Evolutionary conservation across 805 yeast genomes (phyloP).

Genomic region (Nakazawaea anatomiae): DNA sequence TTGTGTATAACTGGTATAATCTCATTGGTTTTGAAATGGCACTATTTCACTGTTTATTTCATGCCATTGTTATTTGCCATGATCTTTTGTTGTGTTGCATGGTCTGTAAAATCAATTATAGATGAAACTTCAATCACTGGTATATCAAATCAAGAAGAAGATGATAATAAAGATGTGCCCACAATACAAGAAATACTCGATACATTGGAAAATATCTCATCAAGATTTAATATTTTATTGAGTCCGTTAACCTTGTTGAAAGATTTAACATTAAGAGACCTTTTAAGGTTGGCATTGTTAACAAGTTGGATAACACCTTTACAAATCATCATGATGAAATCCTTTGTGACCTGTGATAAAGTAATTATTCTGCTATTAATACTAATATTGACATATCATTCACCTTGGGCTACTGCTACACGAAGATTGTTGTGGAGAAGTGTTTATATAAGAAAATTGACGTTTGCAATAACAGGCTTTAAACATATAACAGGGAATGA

Average conservation of each 20-base stretch:
- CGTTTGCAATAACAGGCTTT: constrained; percentile 36
- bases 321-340: constrained; percentile 30
- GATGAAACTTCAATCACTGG: constrained; percentile 27
- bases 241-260: constrained; percentile 26
- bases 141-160: not conserved
- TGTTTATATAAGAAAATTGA: constrained; percentile 31
- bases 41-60: constrained; percentile 24
- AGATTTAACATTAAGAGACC: constrained; percentile 16
- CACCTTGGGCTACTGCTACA: constrained; percentile 40
- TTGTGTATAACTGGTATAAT: constrained; percentile 33
- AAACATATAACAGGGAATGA: constrained; percentile 16
- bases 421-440: constrained; percentile 48
- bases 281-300: constrained; percentile 24
- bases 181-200: constrained; percentile 48
- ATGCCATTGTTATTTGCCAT: constrained; percentile 34
- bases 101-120: constrained; percentile 37
- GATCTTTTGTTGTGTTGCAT: constrained; percentile 33
- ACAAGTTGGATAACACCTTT: constrained; percentile 36
- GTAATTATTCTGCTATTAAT: constrained; percentile 32
- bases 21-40: constrained; percentile 38
- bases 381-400: constrained; percentile 35
- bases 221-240: constrained; percentile 34
- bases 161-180: constrained; percentile 30
- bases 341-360: constrained; percentile 24
- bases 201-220: constrained; percentile 38